A percentile compares a stretch with the other conserved stretches of the same genome.
Evolutionary conservation across 2,329 filamentous ascomycete species (phyloP).

Genomic region (Xylaria sp.): DNA sequence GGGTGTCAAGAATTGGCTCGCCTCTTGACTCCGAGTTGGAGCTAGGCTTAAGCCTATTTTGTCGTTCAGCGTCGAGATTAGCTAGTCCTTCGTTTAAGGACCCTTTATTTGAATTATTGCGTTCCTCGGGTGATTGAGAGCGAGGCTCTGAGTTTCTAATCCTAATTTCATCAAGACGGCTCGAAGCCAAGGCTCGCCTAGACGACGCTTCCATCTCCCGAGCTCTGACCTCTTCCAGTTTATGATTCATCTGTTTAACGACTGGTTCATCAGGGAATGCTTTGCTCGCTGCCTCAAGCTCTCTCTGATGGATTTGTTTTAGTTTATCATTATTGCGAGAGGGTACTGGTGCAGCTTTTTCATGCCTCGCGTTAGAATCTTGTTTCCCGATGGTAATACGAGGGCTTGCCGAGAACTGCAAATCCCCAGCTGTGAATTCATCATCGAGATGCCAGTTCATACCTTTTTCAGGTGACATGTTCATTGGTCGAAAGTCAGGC

Average conservation of each 20-base stretch:
- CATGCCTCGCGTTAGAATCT: constrained; percentile 21
- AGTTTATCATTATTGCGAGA: constrained; percentile 52
- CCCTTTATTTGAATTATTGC: constrained; percentile 49
- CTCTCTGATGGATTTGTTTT: constrained; percentile 52
- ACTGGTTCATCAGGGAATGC: constrained; percentile 41
- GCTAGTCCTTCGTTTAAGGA: constrained; percentile 30
- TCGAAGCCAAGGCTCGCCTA: constrained; percentile 59
- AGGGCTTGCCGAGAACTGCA: constrained; percentile 68
- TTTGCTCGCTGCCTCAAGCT: constrained; percentile 48
- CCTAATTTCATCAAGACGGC: constrained; percentile 64
- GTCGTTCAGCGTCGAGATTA: constrained; percentile 17
- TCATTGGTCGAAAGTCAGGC: constrained; percentile 34
- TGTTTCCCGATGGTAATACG: constrained; percentile 56
- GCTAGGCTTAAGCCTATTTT: constrained; percentile 15
- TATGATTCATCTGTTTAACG: constrained; percentile 53
- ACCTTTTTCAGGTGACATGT: constrained; percentile 61
- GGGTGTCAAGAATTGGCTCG: constrained; percentile 27
- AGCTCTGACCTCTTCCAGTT: constrained; percentile 61
- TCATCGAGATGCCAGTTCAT: constrained; percentile 67
- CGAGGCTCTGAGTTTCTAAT: constrained; percentile 59
- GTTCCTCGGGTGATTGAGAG: constrained; percentile 57
- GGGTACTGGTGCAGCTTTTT: constrained; percentile 36
- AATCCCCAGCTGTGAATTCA: constrained; percentile 67
- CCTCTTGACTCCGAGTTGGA: constrained; percentile 26
- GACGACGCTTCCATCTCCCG: constrained; percentile 59